Evolutionary conservation across 1,284 basidiomycete genomes (phyloP).

Genomic region (Afroboletus lepidellus): DNA sequence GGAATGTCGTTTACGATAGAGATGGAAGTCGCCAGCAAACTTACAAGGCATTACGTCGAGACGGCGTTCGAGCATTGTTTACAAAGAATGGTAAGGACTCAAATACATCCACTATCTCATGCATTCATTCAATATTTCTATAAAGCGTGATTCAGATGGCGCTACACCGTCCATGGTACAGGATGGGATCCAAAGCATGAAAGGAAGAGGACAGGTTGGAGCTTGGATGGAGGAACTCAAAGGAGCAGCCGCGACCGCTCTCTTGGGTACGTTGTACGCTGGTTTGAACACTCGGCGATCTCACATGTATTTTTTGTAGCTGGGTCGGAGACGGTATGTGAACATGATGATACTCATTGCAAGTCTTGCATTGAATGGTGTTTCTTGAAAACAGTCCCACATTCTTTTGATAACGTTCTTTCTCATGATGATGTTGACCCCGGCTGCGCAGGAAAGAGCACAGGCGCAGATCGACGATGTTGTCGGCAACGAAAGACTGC

Average conservation of each 20-base stretch:
- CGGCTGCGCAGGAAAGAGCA: not conserved
- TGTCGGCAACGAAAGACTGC: not conserved
- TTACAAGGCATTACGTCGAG: not conserved
- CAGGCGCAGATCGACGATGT: not conserved
- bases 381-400: not conserved
- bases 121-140: not conserved
- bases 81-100: not conserved
- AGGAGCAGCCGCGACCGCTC: not conserved
- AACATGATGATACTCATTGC: not conserved
- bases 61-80: not conserved
- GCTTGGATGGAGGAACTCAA: not conserved
- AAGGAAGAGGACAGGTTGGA: not conserved
- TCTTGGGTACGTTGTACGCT: not conserved
- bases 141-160: not conserved
- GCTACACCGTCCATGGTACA: not conserved
- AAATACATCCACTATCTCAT: not conserved
- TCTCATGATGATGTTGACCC: not conserved
- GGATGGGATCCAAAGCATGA: not conserved
- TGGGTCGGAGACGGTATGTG: not conserved
- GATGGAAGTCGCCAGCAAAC: not conserved
- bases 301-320: not conserved
- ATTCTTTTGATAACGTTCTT: too few species aligned
- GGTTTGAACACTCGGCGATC: not conserved
- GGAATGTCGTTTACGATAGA: not conserved
- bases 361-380: not conserved